Percentiles rank a stretch among this genome's conserved stretches.
These are phyloP conservation scores for Raddia guianensis DNA, from an alignment of 176 grass and related monocot genomes.

Conservation along the genomic window DNA sequence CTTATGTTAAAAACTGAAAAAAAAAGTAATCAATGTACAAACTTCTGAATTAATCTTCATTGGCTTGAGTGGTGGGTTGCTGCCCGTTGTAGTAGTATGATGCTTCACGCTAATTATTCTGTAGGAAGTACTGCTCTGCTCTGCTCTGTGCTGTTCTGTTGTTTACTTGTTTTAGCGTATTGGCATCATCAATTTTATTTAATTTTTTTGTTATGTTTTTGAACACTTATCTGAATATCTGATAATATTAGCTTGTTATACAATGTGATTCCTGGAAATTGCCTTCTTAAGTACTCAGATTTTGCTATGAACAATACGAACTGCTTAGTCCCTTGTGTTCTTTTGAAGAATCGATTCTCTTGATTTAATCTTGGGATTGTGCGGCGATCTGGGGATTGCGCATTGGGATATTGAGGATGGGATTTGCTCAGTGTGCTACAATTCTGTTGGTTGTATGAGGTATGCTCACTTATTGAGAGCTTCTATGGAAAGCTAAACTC, in stretches of 20 bases:
- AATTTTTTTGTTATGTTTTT: neutral
- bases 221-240: neutral
- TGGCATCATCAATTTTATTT: neutral
- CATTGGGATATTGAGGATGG: constrained; percentile 76
- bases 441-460: constrained; percentile 67
- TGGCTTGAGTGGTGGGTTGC: neutral
- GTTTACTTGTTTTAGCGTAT: neutral
- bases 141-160: neutral
- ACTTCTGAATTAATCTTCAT: constrained; percentile 6
- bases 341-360: constrained; percentile 62
- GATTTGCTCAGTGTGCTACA: constrained; percentile 59
- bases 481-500: constrained; percentile 60
- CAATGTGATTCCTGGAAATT: constrained; percentile 8
- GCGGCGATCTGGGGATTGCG: constrained; percentile 63
- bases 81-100: neutral
- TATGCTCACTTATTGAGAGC: constrained; percentile 66
- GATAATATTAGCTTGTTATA: constrained; percentile 3
- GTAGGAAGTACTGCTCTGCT: neutral
- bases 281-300: constrained; percentile 27
- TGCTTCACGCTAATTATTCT: neutral
- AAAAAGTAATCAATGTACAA: neutral
- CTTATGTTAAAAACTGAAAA: constrained; percentile 20
- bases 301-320: constrained; percentile 36
- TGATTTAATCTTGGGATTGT: constrained; percentile 68
- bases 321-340: constrained; percentile 45